phyloP scores from a whole-genome alignment of 23 red algal genomes.

The Gracilaria vermiculophylla region DNA sequence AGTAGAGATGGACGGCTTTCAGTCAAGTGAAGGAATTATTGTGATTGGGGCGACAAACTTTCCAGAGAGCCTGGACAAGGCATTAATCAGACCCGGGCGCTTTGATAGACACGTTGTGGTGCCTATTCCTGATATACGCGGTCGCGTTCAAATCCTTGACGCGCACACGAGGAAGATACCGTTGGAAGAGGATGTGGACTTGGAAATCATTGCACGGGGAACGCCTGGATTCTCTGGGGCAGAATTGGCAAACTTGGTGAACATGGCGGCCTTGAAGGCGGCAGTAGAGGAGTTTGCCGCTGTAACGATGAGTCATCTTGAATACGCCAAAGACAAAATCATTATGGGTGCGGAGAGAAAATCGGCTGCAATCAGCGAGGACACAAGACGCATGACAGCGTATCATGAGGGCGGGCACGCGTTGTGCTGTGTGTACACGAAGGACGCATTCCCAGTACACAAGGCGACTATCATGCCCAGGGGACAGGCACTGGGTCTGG shows the following conservation, averaged over 20 bases:
- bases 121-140: slow-evolving; percentile 88
- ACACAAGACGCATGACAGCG: slow-evolving; percentile 79
- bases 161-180: slow-evolving; percentile 88
- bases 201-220: slow-evolving; percentile 89
- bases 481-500: slow-evolving; percentile 92
- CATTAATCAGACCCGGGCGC: slow-evolving; percentile 90
- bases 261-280: slow-evolving; percentile 95
- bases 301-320: slow-evolving; percentile 87
- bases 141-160: slow-evolving; percentile 83
- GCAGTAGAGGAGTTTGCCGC: slow-evolving; percentile 75
- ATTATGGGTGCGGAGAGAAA: slow-evolving; percentile 96
- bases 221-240: slow-evolving; percentile 99
- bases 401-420: slow-evolving; percentile 99
- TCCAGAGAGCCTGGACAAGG: slow-evolving; percentile 96
- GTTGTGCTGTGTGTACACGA: slow-evolving; percentile 80
- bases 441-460: slow-evolving; percentile 92
- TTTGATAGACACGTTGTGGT: slow-evolving; percentile 98
- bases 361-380: slow-evolving; percentile 78
- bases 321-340: slow-evolving; percentile 99
- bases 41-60: slow-evolving; percentile 99
- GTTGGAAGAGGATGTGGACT: slow-evolving; percentile 80
- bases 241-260: slow-evolving; percentile 93
- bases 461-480: slow-evolving; percentile 98
- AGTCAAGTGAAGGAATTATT: slow-evolving; percentile 86
- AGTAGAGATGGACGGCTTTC: slow-evolving; percentile 96